Evolutionary conservation across 1,284 basidiomycete genomes (phyloP).

Genomic region (Cryptococcus depauperatus): DNA sequence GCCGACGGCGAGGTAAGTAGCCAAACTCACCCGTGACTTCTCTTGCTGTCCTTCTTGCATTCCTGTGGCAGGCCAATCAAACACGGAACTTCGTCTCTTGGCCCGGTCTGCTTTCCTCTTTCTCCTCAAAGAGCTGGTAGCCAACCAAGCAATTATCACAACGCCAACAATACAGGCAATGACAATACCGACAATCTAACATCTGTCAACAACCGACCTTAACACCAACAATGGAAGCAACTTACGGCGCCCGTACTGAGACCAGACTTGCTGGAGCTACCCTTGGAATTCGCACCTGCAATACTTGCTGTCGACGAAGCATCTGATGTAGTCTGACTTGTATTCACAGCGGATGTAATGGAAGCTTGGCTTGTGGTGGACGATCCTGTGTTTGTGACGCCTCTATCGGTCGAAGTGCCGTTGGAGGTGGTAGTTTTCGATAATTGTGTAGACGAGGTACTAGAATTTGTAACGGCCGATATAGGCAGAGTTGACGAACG

Average conservation of each 20-base stretch:
- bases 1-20: background rate
- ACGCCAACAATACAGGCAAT: slow-evolving; percentile 31
- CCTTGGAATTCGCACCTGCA: slow-evolving; percentile 4
- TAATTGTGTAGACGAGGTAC: slow-evolving; percentile 5
- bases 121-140: slow-evolving; percentile 28
- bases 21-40: slow-evolving; percentile 24
- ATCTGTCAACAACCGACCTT: background rate
- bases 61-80: slow-evolving; percentile 34
- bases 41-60: slow-evolving; percentile 27
- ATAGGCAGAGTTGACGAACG: background rate
- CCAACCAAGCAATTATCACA: slow-evolving; percentile 24
- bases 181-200: slow-evolving; percentile 39
- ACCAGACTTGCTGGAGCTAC: slow-evolving; percentile 22
- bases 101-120: slow-evolving; percentile 27
- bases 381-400: slow-evolving; percentile 1
- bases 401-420: too few relatives aligned
- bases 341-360: slow-evolving; percentile 1
- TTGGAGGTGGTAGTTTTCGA: slow-evolving; percentile 3
- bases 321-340: slow-evolving; percentile 6
- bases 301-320: slow-evolving; percentile 3
- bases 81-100: slow-evolving; percentile 32
- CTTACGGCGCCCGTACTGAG: slow-evolving; percentile 29
- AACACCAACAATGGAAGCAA: background rate
- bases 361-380: slow-evolving; percentile 5
- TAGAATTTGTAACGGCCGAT: background rate